Conservation (phyloP, 1,284 basidiomycete species). For the Flammula alnicola region DNA sequence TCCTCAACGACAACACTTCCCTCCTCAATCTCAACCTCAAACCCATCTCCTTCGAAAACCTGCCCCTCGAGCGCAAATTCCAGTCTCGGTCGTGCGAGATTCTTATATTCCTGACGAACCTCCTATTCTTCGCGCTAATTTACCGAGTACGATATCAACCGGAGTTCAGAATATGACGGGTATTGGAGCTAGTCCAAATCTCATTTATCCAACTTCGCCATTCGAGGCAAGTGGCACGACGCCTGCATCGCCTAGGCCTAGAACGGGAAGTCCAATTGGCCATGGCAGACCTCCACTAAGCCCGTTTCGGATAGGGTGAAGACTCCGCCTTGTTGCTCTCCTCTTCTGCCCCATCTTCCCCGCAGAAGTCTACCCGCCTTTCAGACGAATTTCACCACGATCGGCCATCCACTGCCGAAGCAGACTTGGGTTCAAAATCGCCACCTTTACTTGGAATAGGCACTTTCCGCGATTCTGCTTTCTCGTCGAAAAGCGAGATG, state of each 20-base stretch:
- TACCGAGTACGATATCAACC: constrained; percentile 56
- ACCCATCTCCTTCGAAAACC: constrained; percentile 54
- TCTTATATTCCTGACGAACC: constrained; percentile 38
- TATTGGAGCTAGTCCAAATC: constrained; percentile 52
- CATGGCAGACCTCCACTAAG: constrained; percentile 21
- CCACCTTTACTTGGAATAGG: constrained; percentile 46
- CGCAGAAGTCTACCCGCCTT: constrained; percentile 16
- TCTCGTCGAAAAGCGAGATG: constrained; percentile 49
- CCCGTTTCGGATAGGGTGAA: constrained; percentile 31
- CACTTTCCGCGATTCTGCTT: constrained; percentile 58
- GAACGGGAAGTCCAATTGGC: constrained; percentile 11
- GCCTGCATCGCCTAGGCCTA: constrained; percentile 17
- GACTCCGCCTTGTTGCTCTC: constrained; percentile 32
- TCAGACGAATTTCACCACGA: background rate
- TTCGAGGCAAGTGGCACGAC: constrained; percentile 21
- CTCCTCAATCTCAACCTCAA: constrained; percentile 24
- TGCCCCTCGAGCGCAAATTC: constrained; percentile 64
- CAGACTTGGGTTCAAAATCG: constrained; percentile 9
- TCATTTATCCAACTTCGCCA: constrained; percentile 38
- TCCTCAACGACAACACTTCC: constrained; percentile 13
- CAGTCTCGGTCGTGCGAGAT: constrained; percentile 56
- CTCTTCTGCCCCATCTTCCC: constrained; percentile 24
- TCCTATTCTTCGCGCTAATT: constrained; percentile 37
- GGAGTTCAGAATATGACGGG: constrained; percentile 65
- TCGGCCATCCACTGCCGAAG: background rate